These are phyloP conservation scores for Pichia scutulata DNA, from an alignment of 805 yeast species.

Conservation along the genomic window DNA sequence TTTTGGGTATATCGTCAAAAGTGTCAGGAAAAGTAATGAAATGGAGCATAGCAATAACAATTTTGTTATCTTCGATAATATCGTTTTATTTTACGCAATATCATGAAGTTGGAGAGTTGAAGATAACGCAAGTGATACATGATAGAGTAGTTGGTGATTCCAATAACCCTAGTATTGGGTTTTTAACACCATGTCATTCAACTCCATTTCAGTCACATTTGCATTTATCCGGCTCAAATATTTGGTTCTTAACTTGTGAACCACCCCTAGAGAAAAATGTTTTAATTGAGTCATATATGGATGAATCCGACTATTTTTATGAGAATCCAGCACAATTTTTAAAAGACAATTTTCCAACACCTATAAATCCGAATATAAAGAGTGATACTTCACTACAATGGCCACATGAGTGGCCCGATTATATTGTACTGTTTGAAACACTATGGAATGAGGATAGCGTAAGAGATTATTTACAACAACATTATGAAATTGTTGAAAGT, in stretches of 20 bases:
- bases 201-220: constrained; percentile 90
- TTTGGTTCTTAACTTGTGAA: constrained; percentile 85
- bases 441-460: constrained; percentile 3
- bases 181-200: constrained; percentile 93
- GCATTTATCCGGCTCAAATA: constrained; percentile 45
- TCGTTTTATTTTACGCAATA: constrained; percentile 41
- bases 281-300: constrained; percentile 42
- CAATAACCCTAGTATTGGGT: constrained; percentile 45
- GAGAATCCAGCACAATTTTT: constrained; percentile 56
- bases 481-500: constrained; percentile 3
- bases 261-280: constrained; percentile 61
- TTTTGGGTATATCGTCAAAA: constrained; percentile 10
- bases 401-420: constrained; percentile 59
- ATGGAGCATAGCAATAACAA: constrained; percentile 4
- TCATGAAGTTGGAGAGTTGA: constrained; percentile 84
- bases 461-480: background rate
- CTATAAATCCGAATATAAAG: background rate
- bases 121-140: constrained; percentile 1
- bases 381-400: constrained; percentile 12
- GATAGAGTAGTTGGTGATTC: background rate
- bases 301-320: constrained; percentile 83
- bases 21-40: constrained; percentile 4
- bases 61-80: constrained; percentile 12
- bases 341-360: constrained; percentile 41
- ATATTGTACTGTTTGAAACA: constrained; percentile 64